These are phyloP conservation scores for Fragosphaeria purpurea DNA, from an alignment of 2,329 filamentous ascomycete species.

Conservation along the genomic window DNA sequence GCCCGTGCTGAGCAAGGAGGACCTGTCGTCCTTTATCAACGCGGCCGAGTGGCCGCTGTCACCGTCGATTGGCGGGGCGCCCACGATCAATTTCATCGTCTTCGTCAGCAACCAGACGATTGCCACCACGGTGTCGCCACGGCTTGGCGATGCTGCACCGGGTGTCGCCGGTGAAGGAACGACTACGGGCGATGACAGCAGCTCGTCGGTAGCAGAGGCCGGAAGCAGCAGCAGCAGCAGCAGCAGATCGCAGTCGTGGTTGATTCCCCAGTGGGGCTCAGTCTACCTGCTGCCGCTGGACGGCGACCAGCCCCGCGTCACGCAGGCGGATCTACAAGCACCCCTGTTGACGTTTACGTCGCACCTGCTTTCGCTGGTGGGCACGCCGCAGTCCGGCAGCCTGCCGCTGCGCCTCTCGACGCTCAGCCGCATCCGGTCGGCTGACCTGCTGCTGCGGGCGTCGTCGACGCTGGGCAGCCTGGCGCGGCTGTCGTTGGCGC, in stretches of 20 bases:
- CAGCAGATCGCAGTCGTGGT: constrained; percentile 57
- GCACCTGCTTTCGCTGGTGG: constrained; percentile 79
- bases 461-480: constrained; percentile 91
- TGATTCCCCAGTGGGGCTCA: constrained; percentile 90
- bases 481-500: constrained; percentile 69
- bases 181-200: background rate
- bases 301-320: constrained; percentile 40
- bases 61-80: constrained; percentile 84
- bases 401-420: constrained; percentile 78
- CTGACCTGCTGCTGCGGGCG: constrained; percentile 76
- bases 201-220: constrained; percentile 14
- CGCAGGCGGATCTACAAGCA: constrained; percentile 58
- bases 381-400: constrained; percentile 72
- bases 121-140: constrained; percentile 20
- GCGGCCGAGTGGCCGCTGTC: constrained; percentile 95
- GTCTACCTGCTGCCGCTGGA: constrained; percentile 48
- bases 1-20: constrained; percentile 66
- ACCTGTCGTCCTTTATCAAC: constrained; percentile 91
- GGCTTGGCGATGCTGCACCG: background rate
- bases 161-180: background rate
- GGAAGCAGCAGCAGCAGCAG: no score
- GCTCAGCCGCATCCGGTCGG: constrained; percentile 73
- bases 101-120: constrained; percentile 78
- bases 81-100: constrained; percentile 91
- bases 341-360: constrained; percentile 84